Evolutionary conservation across 208 protist genomes (phyloP).

Genomic region (Acanthamoeba triangularis): DNA sequence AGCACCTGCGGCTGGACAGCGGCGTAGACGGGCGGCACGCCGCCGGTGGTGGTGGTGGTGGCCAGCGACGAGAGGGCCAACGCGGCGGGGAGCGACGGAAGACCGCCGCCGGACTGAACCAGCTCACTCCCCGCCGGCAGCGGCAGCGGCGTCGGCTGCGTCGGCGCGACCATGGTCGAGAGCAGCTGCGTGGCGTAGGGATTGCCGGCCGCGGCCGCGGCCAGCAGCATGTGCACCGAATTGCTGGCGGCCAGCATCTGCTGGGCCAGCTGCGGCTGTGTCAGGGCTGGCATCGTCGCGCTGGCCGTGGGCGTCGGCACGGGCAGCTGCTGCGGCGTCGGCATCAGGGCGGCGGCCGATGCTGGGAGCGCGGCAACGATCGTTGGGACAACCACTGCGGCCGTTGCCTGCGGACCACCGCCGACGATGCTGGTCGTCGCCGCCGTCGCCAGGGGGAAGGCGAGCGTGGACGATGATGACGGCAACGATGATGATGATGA

Average conservation of each 20-base stretch:
- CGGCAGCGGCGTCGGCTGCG: too few relatives aligned
- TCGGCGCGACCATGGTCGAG: too few relatives aligned
- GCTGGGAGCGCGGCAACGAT: neutral
- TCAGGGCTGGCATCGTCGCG: neutral
- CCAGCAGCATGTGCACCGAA: too few relatives aligned
- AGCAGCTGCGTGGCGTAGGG: too few relatives aligned
- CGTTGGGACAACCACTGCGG: neutral
- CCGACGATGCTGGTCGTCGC: neutral
- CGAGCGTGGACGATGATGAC: neutral
- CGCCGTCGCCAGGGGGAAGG: neutral
- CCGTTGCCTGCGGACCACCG: neutral
- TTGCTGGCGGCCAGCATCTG: neutral
- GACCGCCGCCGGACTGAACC: too few relatives aligned
- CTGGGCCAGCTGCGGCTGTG: neutral
- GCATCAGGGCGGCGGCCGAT: neutral
- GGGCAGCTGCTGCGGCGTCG: neutral
- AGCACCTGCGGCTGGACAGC: neutral
- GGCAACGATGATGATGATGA: too few relatives aligned
- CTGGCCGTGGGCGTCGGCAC: neutral
- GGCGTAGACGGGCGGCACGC: neutral
- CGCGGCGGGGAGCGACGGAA: too few relatives aligned
- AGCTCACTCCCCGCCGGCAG: too few relatives aligned
- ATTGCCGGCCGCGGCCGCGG: neutral
- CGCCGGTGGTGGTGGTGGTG: neutral
- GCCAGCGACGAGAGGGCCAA: neutral